Conservation (phyloP, 139 green algal genomes). For the Dunaliella sp. region DNA sequence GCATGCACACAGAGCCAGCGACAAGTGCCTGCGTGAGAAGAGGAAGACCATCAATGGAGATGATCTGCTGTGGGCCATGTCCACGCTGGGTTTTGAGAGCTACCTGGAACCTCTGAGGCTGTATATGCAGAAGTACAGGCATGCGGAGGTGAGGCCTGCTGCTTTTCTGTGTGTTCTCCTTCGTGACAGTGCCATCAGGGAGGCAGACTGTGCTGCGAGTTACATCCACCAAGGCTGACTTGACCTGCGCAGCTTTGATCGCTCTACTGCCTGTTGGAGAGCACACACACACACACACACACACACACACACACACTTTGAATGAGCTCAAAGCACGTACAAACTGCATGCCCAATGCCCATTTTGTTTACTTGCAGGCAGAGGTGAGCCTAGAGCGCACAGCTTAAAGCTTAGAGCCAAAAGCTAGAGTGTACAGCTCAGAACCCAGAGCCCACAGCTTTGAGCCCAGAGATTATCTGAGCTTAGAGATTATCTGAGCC, state of each 20-base stretch:
- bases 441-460: background rate
- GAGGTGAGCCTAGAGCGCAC: background rate
- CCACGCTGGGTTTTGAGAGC: constrained; percentile 95
- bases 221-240: too few relatives aligned
- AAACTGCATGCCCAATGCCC: too few relatives aligned
- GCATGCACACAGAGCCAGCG: constrained; percentile 79
- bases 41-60: constrained; percentile 99
- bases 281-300: background rate
- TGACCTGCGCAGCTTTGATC: background rate
- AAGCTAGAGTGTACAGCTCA: background rate
- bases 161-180: background rate
- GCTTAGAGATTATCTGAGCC: too few relatives aligned
- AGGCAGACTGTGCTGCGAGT: too few relatives aligned
- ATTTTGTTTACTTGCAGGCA: background rate
- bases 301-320: background rate
- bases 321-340: too few relatives aligned
- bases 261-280: background rate
- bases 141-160: constrained; percentile 54
- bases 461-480: too few relatives aligned
- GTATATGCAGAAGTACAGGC: constrained; percentile 94
- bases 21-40: constrained; percentile 98
- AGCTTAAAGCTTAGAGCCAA: background rate
- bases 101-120: constrained; percentile 95
- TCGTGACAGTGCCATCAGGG: background rate
- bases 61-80: constrained; percentile 98